These are phyloP conservation scores for Coemansia javaensis DNA, from an alignment of 192 early-diverging fungal species.

Conservation along the genomic window DNA sequence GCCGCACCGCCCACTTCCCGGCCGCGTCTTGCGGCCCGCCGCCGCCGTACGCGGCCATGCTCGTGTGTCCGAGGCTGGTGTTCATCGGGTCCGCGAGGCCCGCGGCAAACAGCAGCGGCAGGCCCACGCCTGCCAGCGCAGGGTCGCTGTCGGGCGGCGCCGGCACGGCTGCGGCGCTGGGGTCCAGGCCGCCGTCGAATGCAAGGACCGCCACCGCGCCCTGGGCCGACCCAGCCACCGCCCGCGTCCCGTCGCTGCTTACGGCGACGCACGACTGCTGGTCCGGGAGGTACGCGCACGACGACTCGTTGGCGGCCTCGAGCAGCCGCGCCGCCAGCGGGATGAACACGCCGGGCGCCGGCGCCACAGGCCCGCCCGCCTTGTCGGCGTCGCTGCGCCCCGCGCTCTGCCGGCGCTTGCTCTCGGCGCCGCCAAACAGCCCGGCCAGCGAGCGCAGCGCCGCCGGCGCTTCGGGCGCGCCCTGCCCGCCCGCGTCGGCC, in stretches of 20 bases:
- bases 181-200: background rate
- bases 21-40: background rate
- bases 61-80: background rate
- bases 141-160: conserved; percentile 3
- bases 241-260: conserved; percentile 6
- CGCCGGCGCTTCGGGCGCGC: background rate
- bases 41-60: conserved; percentile 4
- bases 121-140: background rate
- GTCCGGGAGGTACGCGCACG: conserved; percentile 19
- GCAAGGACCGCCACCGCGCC: conserved; percentile 18
- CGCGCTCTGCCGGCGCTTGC: background rate
- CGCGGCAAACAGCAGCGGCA: conserved; percentile 24
- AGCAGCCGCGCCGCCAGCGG: conserved; percentile 35
- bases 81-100: conserved; percentile 36
- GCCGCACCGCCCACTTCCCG: conserved; percentile 16
- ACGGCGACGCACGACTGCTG: conserved; percentile 23
- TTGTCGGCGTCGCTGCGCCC: background rate
- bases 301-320: conserved; percentile 17
- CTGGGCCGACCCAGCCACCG: conserved; percentile 19
- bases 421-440: conserved; percentile 14
- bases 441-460: conserved; percentile 18
- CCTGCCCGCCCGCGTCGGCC: background rate
- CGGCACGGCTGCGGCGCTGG: conserved; percentile 2
- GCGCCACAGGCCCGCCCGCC: background rate
- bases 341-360: conserved; percentile 21